Conservation (phyloP, 352 stramenopile species). For the Pythium aquatile region DNA sequence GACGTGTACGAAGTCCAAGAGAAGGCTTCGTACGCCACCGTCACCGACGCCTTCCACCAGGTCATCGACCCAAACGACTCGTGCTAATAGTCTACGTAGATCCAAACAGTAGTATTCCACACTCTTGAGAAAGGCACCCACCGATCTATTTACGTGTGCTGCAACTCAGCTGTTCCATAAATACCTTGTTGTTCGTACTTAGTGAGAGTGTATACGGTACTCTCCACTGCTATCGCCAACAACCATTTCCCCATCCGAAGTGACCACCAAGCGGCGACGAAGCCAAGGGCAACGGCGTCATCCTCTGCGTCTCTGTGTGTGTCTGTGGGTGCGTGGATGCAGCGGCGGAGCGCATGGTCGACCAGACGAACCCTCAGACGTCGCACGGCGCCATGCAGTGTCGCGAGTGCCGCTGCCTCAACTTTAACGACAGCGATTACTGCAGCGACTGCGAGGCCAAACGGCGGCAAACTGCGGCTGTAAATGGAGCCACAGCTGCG, state of each 20-base stretch:
- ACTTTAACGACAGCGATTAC: slow-evolving; percentile 34
- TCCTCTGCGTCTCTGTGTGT: neutral
- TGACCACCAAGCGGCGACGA: neutral
- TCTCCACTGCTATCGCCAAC: neutral
- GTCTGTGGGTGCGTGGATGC: neutral
- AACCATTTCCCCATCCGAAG: neutral
- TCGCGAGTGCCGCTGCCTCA: slow-evolving; percentile 45
- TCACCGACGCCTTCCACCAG: slow-evolving; percentile 13
- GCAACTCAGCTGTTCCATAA: neutral
- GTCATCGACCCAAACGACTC: slow-evolving; percentile 11
- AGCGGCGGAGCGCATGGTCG: neutral
- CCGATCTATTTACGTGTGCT: neutral
- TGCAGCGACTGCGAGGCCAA: slow-evolving; percentile 30
- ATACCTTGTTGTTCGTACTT: neutral
- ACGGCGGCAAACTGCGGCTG: neutral
- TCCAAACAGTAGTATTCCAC: neutral
- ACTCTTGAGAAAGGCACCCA: neutral
- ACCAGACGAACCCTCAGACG: neutral
- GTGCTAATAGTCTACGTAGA: slow-evolving; percentile 3
- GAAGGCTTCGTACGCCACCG: slow-evolving; percentile 8
- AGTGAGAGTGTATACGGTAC: neutral
- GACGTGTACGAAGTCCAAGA: slow-evolving; percentile 19
- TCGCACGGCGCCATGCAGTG: slow-evolving; percentile 17
- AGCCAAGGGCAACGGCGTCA: neutral
- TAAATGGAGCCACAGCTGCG: slow-evolving; percentile 4